These are phyloP conservation scores for Trichoderma koningiopsis DNA, from an alignment of 2,329 filamentous ascomycete species.

Conservation along the genomic window DNA sequence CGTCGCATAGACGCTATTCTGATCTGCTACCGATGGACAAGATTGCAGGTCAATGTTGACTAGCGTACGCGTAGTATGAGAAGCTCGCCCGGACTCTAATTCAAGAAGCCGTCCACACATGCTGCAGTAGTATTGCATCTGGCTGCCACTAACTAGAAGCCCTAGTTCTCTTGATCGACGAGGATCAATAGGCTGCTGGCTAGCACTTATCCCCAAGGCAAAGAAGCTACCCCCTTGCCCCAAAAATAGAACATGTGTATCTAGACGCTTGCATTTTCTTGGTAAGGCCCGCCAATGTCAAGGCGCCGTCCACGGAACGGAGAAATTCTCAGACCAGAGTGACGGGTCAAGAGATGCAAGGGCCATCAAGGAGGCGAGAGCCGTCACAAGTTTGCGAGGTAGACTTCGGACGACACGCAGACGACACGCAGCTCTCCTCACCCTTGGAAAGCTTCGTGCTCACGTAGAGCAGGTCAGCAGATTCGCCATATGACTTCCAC, in stretches of 20 bases:
- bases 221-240: background rate
- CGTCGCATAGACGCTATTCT: background rate
- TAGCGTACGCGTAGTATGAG: background rate
- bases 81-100: background rate
- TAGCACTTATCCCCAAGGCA: background rate
- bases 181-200: constrained; percentile 19
- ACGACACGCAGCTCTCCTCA: background rate
- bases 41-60: background rate
- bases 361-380: background rate
- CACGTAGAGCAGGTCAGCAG: background rate
- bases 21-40: background rate
- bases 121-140: background rate
- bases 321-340: constrained; percentile 19
- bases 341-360: constrained; percentile 6
- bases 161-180: background rate
- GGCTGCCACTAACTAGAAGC: background rate
- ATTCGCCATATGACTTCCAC: background rate
- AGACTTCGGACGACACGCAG: too few relatives aligned
- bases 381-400: background rate
- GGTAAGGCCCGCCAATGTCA: constrained; percentile 2
- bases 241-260: constrained; percentile 18
- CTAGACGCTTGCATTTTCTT: background rate
- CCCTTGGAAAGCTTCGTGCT: background rate
- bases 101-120: background rate
- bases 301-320: constrained; percentile 18